Evolutionary conservation across 441 rosid species (phyloP), one percentile per base, ranked within the genome.

Genomic region (Corymbia calophylla): DNA sequence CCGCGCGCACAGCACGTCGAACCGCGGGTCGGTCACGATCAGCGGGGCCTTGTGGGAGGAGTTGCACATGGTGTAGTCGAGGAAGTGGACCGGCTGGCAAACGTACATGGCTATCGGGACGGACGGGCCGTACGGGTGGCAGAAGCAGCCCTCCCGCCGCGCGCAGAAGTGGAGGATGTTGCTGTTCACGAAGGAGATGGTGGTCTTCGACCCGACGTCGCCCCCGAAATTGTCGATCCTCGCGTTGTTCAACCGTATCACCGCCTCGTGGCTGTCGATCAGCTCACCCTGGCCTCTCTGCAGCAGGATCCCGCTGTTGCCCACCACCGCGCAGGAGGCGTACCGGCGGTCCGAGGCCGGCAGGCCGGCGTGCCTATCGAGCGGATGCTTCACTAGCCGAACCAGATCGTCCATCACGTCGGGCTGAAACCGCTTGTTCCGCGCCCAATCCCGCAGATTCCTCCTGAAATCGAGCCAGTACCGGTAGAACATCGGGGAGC

Each of bases 161-260:
- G 93, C 94, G 94, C 99, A 97, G 58, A 90, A 94, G 92, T 96
- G 98, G 91, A 97, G 88, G 85, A 97, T 95, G 92, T 97, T 95
- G 92, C 99, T 97, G 87, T 97, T 97, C 87, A 97, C 92, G 90
- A 97, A 97, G 2, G 99, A 97, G 84, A 97, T 53, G 51, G 88
- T 92, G 11, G 99, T 97, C 91, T 96, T 97, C 1, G 94, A 92
- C 56, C 99, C 99, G 3, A 97, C 99, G 48, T 90, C 89, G 64
- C 89, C 90, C 93, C 94, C 94, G 66, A 90, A 97, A 16, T 89
- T 89, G 90, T 89, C 93, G 44, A 93, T 94, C 92, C 94, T 93
- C 1, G 99, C 99, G 88, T 97, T 97, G 96, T 97, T 97, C 92
- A 97, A 92, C 35, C 99, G 91, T 49, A 97, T 95, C 47, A 97